These are phyloP conservation scores for Kodamaea nitidulidarum DNA, from an alignment of 805 yeast species.

Conservation along the genomic window DNA sequence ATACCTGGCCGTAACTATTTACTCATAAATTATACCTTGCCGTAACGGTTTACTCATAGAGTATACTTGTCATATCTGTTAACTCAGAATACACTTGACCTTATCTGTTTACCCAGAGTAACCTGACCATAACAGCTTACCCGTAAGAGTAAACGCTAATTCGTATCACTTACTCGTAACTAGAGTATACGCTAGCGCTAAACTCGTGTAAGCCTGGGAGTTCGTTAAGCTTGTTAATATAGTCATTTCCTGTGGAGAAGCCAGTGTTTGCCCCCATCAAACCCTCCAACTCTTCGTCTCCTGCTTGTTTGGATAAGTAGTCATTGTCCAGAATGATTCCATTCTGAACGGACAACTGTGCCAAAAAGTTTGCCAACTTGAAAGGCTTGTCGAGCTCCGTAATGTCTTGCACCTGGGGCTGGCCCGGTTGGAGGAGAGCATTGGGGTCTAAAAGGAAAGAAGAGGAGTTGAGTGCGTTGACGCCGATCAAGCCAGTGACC, in stretches of 20 bases:
- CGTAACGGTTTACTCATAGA: too few species aligned
- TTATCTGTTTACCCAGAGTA: too few species aligned
- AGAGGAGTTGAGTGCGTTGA: conserved; percentile 10
- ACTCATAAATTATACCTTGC: too few species aligned
- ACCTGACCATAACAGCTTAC: too few species aligned
- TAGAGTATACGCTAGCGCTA: conserved; percentile 87
- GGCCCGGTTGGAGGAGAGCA: conserved; percentile 5
- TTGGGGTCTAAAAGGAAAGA: conserved; percentile 13
- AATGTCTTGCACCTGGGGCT: conserved; percentile 17
- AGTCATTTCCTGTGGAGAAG: conserved; percentile 37
- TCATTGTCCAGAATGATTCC: conserved; percentile 47
- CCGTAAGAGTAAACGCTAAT: too few species aligned
- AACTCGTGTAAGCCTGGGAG: conserved; percentile 72
- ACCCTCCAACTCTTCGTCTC: conserved; percentile 10
- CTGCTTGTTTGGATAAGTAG: conserved; percentile 19
- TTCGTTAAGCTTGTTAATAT: conserved; percentile 33
- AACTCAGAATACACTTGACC: too few species aligned
- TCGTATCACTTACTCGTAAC: conserved; percentile 45
- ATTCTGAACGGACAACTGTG: conserved; percentile 64
- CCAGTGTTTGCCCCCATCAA: conserved; percentile 25
- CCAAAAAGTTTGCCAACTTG: conserved; percentile 66
- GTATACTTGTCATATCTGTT: too few species aligned
- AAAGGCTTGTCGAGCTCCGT: conserved; percentile 19
- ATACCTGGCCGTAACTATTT: too few species aligned
- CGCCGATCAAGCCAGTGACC: conserved; percentile 18